Conservation (phyloP, 192 early-diverging fungal species). For the Coemansia sp. region DNA sequence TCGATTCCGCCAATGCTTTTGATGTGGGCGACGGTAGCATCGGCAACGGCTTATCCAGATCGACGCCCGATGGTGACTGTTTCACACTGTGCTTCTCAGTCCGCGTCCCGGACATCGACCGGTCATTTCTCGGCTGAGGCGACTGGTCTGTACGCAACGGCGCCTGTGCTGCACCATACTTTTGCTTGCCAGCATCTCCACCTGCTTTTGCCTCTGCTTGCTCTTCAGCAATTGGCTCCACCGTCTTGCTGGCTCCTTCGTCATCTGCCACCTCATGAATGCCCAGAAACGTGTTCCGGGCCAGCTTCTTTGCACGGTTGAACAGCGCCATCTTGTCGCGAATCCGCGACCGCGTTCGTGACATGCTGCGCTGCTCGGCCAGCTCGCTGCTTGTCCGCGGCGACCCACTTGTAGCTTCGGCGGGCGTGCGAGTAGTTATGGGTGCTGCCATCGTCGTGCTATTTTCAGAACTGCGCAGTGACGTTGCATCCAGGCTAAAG, state of each 20-base stretch:
- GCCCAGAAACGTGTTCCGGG: slow-evolving; percentile 31
- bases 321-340: slow-evolving; percentile 49
- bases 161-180: too few relatives aligned
- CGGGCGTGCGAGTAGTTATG: too few relatives aligned
- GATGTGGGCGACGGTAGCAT: slow-evolving; percentile 4
- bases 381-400: slow-evolving; percentile 1
- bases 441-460: too few relatives aligned
- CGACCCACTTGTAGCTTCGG: background rate
- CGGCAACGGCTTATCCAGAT: slow-evolving; percentile 36
- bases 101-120: too few relatives aligned
- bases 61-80: slow-evolving; percentile 2
- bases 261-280: slow-evolving; percentile 6
- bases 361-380: slow-evolving; percentile 11
- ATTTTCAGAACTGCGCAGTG: background rate
- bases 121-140: too few relatives aligned
- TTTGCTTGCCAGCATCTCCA: background rate
- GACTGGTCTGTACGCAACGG: too few relatives aligned
- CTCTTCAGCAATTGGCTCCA: background rate
- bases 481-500: slow-evolving; percentile 6
- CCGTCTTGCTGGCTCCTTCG: background rate
- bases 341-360: slow-evolving; percentile 31
- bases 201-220: background rate
- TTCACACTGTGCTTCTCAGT: background rate
- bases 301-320: slow-evolving; percentile 35
- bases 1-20: too few relatives aligned